phyloP scores from a whole-genome alignment of 176 grass and related monocot species.

The Rhipidocladum racemiflorum region DNA sequence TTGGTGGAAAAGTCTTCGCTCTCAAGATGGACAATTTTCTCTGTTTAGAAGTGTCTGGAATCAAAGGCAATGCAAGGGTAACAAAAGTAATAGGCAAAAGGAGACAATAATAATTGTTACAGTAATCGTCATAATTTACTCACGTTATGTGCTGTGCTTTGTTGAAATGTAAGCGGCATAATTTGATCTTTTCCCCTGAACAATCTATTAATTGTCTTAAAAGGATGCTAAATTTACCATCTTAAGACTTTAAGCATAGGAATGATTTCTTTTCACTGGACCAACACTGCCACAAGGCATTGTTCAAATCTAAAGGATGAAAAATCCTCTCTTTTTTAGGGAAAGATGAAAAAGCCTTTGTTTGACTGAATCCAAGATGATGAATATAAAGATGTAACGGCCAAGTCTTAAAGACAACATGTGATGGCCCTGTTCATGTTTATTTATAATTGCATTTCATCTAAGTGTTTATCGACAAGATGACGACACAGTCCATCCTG shows the following conservation, averaged over 20 bases:
- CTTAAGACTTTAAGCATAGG: not conserved
- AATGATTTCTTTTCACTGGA: not conserved
- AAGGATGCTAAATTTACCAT: not conserved
- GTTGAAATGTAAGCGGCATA: not conserved
- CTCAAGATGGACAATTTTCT: not conserved
- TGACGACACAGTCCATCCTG: not conserved
- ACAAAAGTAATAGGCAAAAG: not conserved
- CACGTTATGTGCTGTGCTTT: not conserved
- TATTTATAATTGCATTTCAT: not conserved
- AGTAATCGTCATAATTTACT: not conserved
- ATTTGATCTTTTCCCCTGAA: not conserved
- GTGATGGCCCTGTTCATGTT: conserved; percentile 1
- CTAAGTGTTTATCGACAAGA: not conserved
- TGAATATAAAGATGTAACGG: conserved; percentile 19
- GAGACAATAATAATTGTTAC: not conserved
- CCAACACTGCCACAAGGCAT: not conserved
- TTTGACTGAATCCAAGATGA: conserved; percentile 27
- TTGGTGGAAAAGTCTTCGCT: conserved; percentile 7
- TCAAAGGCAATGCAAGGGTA: not conserved
- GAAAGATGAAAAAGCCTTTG: not conserved
- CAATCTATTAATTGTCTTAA: not conserved
- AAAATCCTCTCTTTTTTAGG: not conserved
- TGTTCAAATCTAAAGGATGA: conserved; percentile 3
- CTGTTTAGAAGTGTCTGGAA: conserved; percentile 31
- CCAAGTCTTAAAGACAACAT: conserved; percentile 4